Conservation (phyloP, 345 rosid genomes). For the Salix udensis region DNA sequence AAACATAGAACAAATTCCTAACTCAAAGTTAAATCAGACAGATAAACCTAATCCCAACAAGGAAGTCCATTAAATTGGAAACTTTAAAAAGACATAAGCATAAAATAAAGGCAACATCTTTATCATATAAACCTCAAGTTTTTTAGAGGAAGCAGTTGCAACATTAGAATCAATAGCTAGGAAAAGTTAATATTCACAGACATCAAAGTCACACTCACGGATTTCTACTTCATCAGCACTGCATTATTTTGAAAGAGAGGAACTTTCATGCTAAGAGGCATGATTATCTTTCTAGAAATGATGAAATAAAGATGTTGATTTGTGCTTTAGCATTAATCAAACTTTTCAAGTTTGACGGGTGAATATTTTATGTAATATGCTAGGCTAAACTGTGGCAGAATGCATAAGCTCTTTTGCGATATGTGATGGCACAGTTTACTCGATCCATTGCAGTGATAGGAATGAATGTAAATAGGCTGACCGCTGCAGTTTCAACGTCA, state of each 20-base stretch:
- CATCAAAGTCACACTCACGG: background rate
- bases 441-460: background rate
- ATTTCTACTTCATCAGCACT: background rate
- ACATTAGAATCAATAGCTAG: background rate
- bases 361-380: background rate
- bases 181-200: background rate
- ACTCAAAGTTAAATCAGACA: background rate
- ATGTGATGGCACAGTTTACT: background rate
- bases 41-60: background rate
- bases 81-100: background rate
- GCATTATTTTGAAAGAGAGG: background rate
- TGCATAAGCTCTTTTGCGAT: background rate
- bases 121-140: background rate
- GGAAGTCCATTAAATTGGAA: background rate
- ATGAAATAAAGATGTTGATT: background rate
- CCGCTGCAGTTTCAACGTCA: background rate
- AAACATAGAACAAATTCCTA: background rate
- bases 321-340: background rate
- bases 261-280: background rate
- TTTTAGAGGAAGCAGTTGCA: background rate
- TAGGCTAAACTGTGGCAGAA: background rate
- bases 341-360: background rate
- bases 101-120: background rate
- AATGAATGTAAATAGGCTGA: background rate
- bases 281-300: background rate